Evolutionary conservation across 2,329 filamentous ascomycete genomes (phyloP).

Genomic region (Cladophialophora chaetospira): DNA sequence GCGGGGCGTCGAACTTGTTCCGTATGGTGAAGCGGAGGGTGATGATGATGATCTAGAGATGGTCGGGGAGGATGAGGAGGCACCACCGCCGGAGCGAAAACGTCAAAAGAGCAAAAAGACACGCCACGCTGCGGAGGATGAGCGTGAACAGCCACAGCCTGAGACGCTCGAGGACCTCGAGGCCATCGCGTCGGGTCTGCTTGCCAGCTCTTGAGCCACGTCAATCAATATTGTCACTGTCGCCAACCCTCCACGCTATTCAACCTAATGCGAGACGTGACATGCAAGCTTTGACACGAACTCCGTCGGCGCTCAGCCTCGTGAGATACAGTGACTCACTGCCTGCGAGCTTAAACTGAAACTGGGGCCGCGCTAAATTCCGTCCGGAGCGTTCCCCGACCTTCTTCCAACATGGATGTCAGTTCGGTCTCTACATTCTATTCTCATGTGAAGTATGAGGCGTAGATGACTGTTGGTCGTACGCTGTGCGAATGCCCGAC

Average conservation of each 20-base stretch:
- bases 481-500: neutral
- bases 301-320: no score
- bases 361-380: no score
- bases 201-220: constrained; percentile 27
- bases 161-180: constrained; percentile 52
- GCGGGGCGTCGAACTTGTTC: constrained; percentile 29
- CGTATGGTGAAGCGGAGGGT: constrained; percentile 36
- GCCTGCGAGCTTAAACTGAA: no score
- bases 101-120: constrained; percentile 35
- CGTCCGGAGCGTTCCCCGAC: no score
- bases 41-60: constrained; percentile 37
- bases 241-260: neutral
- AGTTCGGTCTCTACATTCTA: no score
- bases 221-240: neutral
- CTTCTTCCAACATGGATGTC: no score
- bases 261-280: no score
- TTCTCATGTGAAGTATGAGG: no score
- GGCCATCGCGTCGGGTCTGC: constrained; percentile 47
- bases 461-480: no score
- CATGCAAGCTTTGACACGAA: no score
- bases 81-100: constrained; percentile 36
- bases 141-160: constrained; percentile 35
- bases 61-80: constrained; percentile 30
- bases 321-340: no score
- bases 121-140: constrained; percentile 30